phyloP scores from a whole-genome alignment of 139 green algal species.

The Chloropicon primus region DNA sequence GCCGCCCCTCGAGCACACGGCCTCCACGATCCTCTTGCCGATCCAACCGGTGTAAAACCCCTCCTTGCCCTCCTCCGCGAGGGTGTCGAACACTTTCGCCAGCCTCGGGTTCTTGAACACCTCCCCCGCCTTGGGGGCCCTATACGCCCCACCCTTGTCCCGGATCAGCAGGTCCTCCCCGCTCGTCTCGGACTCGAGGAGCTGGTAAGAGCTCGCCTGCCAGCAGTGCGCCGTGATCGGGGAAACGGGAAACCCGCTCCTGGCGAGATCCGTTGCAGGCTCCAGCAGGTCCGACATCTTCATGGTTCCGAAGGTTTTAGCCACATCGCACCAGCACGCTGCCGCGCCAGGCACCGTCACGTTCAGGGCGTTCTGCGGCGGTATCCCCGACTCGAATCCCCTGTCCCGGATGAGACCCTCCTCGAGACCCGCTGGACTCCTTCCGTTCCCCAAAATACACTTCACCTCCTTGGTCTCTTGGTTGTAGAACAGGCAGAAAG shows the following conservation, averaged over 20 bases:
- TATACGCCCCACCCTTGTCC: background rate
- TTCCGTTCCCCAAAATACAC: background rate
- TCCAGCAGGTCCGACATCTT: slow-evolving; percentile 33
- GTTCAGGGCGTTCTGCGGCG: slow-evolving; percentile 21
- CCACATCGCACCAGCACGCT: slow-evolving; percentile 38
- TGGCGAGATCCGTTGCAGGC: slow-evolving; percentile 51
- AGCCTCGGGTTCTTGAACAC: slow-evolving; percentile 33
- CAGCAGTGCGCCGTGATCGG: slow-evolving; percentile 41
- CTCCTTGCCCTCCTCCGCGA: slow-evolving; percentile 29
- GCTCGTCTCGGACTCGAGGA: slow-evolving; percentile 14
- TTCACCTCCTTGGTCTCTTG: slow-evolving; percentile 25
- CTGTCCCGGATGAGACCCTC: slow-evolving; percentile 19
- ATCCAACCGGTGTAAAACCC: slow-evolving; percentile 49
- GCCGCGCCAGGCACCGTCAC: slow-evolving; percentile 39
- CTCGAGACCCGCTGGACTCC: slow-evolving; percentile 1
- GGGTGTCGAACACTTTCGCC: slow-evolving; percentile 21
- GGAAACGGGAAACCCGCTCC: slow-evolving; percentile 39
- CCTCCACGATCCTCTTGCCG: slow-evolving; percentile 41
- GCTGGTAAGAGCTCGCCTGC: slow-evolving; percentile 7
- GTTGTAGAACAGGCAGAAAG: slow-evolving; percentile 49
- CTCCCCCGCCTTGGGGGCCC: slow-evolving; percentile 31
- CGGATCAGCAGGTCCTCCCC: slow-evolving; percentile 19
- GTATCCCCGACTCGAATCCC: slow-evolving; percentile 22
- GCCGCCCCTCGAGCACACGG: slow-evolving; percentile 27
- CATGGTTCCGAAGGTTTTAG: slow-evolving; percentile 34